These are phyloP conservation scores for Pythium dissimile DNA, from an alignment of 352 stramenopile species.

Conservation along the genomic window DNA sequence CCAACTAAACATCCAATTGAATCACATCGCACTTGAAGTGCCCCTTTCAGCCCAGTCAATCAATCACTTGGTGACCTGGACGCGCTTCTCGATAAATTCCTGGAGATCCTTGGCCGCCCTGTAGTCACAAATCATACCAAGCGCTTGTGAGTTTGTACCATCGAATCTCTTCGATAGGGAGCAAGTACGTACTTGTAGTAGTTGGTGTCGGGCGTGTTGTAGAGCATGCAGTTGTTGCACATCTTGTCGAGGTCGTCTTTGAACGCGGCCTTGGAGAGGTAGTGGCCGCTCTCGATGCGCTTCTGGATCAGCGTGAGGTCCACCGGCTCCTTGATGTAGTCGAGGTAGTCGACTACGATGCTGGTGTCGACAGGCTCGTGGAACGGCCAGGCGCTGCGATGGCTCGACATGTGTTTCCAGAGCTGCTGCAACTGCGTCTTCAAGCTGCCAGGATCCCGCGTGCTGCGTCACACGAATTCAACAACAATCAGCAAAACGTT, in stretches of 20 bases:
- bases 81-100: constrained; percentile 69
- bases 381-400: constrained; percentile 97
- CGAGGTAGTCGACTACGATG: constrained; percentile 96
- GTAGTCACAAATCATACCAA: background rate
- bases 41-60: background rate
- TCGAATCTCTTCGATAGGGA: background rate
- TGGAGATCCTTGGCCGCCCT: constrained; percentile 75
- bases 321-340: constrained; percentile 96
- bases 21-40: background rate
- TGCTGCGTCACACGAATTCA: constrained; percentile 26
- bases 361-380: constrained; percentile 95
- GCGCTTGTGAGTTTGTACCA: background rate
- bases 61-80: constrained; percentile 43
- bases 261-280: constrained; percentile 90
- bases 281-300: constrained; percentile 79
- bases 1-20: constrained; percentile 12
- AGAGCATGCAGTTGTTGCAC: constrained; percentile 96
- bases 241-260: constrained; percentile 95
- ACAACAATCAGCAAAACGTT: background rate
- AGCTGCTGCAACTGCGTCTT: constrained; percentile 86
- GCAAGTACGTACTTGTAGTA: constrained; percentile 90
- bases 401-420: constrained; percentile 89
- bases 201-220: constrained; percentile 96
- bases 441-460: constrained; percentile 71
- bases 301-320: constrained; percentile 82